A percentile compares a stretch with the other conserved stretches of the same genome.
Evolutionary conservation across 306 rosid species (phyloP).

Genomic region (Inga leiocalycina): DNA sequence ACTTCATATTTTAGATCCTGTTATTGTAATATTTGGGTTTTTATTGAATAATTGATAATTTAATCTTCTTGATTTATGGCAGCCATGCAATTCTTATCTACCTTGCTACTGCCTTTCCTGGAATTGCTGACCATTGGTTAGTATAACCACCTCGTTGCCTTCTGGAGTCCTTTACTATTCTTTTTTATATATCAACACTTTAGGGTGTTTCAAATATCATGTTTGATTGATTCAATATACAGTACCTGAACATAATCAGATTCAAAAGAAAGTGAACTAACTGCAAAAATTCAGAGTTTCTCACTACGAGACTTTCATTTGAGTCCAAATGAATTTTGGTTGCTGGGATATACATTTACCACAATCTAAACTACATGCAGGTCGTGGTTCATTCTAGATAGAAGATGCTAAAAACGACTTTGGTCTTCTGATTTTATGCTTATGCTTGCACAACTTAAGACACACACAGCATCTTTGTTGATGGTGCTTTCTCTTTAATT

Average conservation of each 20-base stretch:
- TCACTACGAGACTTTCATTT: not conserved
- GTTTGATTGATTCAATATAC: not conserved
- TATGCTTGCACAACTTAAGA: not conserved
- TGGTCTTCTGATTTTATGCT: not conserved
- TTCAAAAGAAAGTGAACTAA: not conserved
- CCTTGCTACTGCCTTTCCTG: constrained; percentile 83
- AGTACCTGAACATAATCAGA: not conserved
- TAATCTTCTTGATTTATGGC: constrained; percentile 38
- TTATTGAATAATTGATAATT: constrained; percentile 14
- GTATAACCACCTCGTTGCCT: constrained; percentile 40
- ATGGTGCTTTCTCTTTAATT: constrained; percentile 23
- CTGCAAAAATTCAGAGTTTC: not conserved
- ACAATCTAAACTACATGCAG: constrained; percentile 7
- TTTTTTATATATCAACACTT: constrained; percentile 1
- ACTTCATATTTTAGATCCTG: not conserved
- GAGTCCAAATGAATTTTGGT: constrained; percentile 2
- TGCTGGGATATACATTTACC: constrained; percentile 15
- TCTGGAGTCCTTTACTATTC: not conserved
- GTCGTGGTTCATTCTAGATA: not conserved
- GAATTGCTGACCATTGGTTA: constrained; percentile 79
- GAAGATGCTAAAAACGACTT: not conserved
- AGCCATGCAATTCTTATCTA: constrained; percentile 90
- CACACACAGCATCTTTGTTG: not conserved
- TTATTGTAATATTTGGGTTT: not conserved
- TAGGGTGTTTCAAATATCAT: not conserved